Evolutionary conservation across 768 basidiomycete genomes (phyloP).

Genomic region (Amanita muscaria): DNA sequence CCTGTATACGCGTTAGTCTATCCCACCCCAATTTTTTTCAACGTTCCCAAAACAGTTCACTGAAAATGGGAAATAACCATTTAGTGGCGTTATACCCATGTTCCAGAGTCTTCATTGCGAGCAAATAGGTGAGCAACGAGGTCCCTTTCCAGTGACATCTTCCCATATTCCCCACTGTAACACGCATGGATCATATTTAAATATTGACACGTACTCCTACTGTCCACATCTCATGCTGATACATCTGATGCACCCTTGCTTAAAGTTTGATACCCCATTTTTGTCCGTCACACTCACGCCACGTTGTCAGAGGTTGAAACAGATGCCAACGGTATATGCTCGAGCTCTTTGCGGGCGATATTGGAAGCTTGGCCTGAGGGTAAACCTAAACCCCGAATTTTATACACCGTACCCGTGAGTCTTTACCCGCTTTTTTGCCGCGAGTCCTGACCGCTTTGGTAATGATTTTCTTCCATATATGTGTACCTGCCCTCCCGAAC

Average conservation of each 20-base stretch:
- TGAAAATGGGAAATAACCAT: not conserved
- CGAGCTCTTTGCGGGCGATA: constrained; percentile 48
- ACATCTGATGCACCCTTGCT: not conserved
- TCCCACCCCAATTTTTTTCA: not conserved
- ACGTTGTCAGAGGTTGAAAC: constrained; percentile 57
- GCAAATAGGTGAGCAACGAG: constrained; percentile 7
- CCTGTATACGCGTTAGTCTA: constrained; percentile 63
- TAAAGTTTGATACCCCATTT: not conserved
- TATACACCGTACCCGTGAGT: constrained; percentile 76
- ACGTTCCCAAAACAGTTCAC: not conserved
- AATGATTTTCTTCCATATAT: not conserved
- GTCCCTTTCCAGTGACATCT: not conserved
- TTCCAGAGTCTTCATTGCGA: constrained; percentile 12
- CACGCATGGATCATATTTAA: too few relatives aligned
- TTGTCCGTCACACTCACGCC: not conserved
- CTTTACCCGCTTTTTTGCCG: not conserved
- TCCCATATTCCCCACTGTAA: too few relatives aligned
- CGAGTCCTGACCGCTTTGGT: not conserved
- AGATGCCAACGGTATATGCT: constrained; percentile 62
- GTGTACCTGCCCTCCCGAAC: constrained; percentile 2
- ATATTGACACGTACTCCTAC: too few relatives aligned
- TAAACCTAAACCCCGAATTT: constrained; percentile 64
- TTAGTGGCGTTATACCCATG: constrained; percentile 11
- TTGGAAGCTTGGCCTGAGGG: constrained; percentile 68
- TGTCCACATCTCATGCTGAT: not conserved